Conservation (phyloP, 768 basidiomycete genomes). For the Paxillus rubicundulus region DNA sequence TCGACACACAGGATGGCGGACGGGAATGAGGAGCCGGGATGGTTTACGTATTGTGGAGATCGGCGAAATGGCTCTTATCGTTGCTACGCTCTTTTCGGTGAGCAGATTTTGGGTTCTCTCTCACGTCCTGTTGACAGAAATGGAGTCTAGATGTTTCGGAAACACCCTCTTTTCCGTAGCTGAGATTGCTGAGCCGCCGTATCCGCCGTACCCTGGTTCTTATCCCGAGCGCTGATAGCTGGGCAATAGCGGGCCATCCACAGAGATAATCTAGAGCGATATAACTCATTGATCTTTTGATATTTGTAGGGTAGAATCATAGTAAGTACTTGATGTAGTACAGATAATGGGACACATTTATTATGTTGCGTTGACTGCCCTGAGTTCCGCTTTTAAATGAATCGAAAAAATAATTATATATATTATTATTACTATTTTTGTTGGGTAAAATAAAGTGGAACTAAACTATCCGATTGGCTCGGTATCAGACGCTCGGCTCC, state of each 20-base stretch:
- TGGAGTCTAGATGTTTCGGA: slow-evolving; percentile 16
- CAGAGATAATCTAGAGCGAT: slow-evolving; percentile 7
- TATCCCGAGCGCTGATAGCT: neutral
- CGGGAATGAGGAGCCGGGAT: neutral
- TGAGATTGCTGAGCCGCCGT: slow-evolving; percentile 5
- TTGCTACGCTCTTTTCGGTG: slow-evolving; percentile 14
- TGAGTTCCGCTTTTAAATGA: neutral
- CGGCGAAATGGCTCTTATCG: slow-evolving; percentile 3
- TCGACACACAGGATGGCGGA: neutral
- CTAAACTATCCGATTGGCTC: slow-evolving; percentile 58
- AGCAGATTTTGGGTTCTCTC: slow-evolving; percentile 8
- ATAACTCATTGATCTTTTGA: neutral
- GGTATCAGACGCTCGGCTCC: slow-evolving; percentile 51
- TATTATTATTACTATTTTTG: slow-evolving; percentile 17
- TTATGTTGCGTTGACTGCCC: no score
- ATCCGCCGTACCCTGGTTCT: slow-evolving; percentile 13
- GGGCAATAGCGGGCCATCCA: neutral
- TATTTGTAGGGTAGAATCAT: neutral
- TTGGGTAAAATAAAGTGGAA: slow-evolving; percentile 23
- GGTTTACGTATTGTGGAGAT: slow-evolving; percentile 10
- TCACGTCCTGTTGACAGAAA: slow-evolving; percentile 15
- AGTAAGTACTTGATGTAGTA: neutral
- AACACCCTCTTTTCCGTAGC: slow-evolving; percentile 16
- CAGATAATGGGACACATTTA: no score
- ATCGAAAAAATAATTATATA: slow-evolving; percentile 20